Evolutionary conservation across 2,329 filamentous ascomycete genomes (phyloP), one percentile per base, ranked within the genome.

Genomic region (Colletotrichum somersetense): DNA sequence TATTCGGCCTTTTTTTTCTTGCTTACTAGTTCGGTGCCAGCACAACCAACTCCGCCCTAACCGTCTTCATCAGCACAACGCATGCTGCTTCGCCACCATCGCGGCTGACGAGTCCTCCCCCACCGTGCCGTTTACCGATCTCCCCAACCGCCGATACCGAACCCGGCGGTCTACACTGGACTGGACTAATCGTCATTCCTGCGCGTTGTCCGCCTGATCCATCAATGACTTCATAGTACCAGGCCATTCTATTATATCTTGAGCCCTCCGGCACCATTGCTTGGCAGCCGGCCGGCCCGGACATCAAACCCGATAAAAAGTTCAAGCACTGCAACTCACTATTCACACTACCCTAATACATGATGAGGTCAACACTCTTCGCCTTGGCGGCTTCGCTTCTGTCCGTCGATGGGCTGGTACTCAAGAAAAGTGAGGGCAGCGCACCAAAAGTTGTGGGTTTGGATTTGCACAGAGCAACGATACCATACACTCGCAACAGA

Each of bases 401-500:
- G 58, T 69, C 78, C 48, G 65, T 74, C 11, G 72, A 79, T 2
- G 77, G 73, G 1, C 75, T 82, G 48, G 74, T 79, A 46, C 71
- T 83, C 33, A 76, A 74, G 16, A 77, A 78, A 66, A 77, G 77
- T 46, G 73, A 79, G 35, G 74, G 81, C 72, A 80, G 75, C 23
- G 73, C 75, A 46, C 82, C 84, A 2, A 84, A 81, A 52, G 86
- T 89, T 6, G 78, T 90, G 62, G 79, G 79, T 62, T 76, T 89
- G 69, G 76, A 83, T 52, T 83, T 85, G 5, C 80, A 87, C 72
- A 82, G 84, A 71, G 80, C 75, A 52, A 74, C 76, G 10, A 57
- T 72, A 58, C 71, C 67, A n/a, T 73, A 70, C 44, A 73, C 59
- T 35, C 67, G 48, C 64, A 73, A 62, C 64, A 72, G 52, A 53